Percentiles rank a stretch among this genome's conserved stretches.
Evolutionary conservation across 2,329 filamentous ascomycete genomes (phyloP).

Genomic region (Elsinoe australis): DNA sequence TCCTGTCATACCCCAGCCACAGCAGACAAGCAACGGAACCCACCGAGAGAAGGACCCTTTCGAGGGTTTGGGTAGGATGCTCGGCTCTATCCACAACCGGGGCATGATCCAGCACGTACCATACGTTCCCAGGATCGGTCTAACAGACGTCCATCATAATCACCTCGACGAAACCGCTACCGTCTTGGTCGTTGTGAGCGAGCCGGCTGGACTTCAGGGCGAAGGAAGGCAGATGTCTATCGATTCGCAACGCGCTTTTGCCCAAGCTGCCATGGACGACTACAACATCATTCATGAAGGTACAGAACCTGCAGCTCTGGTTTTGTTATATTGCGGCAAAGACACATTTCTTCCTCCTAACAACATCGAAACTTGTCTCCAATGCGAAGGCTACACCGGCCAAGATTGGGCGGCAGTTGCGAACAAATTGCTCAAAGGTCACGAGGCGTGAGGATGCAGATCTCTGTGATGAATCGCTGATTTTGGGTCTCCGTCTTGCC

Average conservation of each 20-base stretch:
- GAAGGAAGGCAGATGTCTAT: background rate
- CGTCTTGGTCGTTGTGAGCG: constrained; percentile 54
- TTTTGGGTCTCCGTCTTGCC: background rate
- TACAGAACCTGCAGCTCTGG: constrained; percentile 8
- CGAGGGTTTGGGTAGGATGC: constrained; percentile 58
- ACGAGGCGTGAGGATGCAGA: constrained; percentile 4
- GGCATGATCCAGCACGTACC: constrained; percentile 61
- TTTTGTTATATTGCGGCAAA: constrained; percentile 7
- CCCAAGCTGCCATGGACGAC: background rate
- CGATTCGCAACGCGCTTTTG: background rate
- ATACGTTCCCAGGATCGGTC: constrained; percentile 56
- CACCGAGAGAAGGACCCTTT: constrained; percentile 57
- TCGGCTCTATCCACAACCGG: constrained; percentile 52
- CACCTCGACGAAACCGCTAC: constrained; percentile 55
- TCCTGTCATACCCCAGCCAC: constrained; percentile 27
- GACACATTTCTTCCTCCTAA: background rate
- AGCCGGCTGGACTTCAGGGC: constrained; percentile 15
- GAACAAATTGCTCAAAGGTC: background rate
- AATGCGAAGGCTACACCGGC: background rate
- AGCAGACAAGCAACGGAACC: constrained; percentile 32
- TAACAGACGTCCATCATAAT: constrained; percentile 55
- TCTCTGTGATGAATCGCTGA: background rate
- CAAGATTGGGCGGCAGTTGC: constrained; percentile 5
- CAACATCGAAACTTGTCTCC: background rate
- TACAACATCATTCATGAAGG: constrained; percentile 15